Conservation (phyloP, 805 yeast species). For the Vanderwaltozyma yarrowii region DNA sequence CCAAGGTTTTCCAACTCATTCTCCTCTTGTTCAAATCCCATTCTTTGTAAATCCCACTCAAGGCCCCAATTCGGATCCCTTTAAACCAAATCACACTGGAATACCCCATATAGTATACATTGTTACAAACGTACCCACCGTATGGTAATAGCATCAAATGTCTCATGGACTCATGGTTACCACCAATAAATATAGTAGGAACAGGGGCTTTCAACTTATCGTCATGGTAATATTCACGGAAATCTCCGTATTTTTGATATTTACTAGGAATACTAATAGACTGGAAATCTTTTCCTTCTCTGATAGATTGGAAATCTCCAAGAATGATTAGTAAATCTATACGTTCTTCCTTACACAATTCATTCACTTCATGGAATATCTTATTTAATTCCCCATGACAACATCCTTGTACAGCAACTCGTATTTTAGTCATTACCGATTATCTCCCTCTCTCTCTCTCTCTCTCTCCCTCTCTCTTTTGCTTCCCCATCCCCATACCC, state of each 20-base stretch:
- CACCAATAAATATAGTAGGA: constrained; percentile 78
- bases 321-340: constrained; percentile 64
- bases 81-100: constrained; percentile 63
- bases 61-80: constrained; percentile 70
- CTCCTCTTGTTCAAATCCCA: constrained; percentile 37
- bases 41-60: constrained; percentile 72
- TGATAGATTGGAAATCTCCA: constrained; percentile 84
- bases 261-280: constrained; percentile 74
- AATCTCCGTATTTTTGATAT: constrained; percentile 69
- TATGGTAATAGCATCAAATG: constrained; percentile 59
- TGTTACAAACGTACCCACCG: constrained; percentile 93
- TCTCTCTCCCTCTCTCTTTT: too few species aligned
- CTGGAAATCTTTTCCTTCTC: constrained; percentile 52
- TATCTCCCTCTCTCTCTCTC: too few species aligned
- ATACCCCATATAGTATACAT: constrained; percentile 76
- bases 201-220: constrained; percentile 38
- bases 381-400: constrained; percentile 69
- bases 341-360: constrained; percentile 12
- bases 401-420: constrained; percentile 78
- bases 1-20: constrained; percentile 38
- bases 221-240: constrained; percentile 26
- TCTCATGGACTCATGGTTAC: constrained; percentile 87
- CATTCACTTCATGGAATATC: constrained; percentile 39
- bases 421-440: constrained; percentile 13
- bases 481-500: too few species aligned